Conservation (phyloP, 306 rosid species). For the Cucumis melo region DNA sequence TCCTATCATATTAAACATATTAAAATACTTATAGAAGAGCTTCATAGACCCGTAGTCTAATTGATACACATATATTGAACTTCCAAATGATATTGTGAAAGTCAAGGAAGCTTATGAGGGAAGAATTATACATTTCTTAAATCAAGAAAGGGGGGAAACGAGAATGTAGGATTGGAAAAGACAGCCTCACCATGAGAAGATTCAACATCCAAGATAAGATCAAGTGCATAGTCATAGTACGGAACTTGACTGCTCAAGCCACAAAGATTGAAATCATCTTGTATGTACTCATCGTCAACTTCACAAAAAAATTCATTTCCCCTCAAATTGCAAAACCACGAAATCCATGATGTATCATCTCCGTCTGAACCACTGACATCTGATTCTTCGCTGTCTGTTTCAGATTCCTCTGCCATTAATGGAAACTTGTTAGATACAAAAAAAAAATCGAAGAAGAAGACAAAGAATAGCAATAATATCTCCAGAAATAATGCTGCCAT, state of each 20-base stretch:
- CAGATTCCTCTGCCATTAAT: constrained; percentile 75
- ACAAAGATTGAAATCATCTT: constrained; percentile 89
- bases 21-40: background rate
- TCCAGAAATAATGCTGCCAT: background rate
- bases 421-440: background rate
- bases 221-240: constrained; percentile 92
- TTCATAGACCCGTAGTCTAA: background rate
- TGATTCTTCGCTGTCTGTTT: constrained; percentile 90
- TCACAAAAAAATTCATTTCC: constrained; percentile 96
- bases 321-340: constrained; percentile 97
- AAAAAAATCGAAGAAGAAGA: background rate
- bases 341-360: constrained; percentile 94
- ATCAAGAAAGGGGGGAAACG: background rate
- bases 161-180: background rate
- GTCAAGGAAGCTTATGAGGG: background rate
- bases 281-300: constrained; percentile 95
- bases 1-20: background rate
- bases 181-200: constrained; percentile 76
- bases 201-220: constrained; percentile 91
- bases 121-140: background rate
- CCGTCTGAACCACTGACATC: constrained; percentile 98
- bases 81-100: background rate
- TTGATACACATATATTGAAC: background rate
- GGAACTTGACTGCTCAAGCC: constrained; percentile 99
- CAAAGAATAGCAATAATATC: background rate